These are phyloP conservation scores for Elaeis oleifera DNA, from an alignment of 202 grass and related monocot species.

Conservation along the genomic window DNA sequence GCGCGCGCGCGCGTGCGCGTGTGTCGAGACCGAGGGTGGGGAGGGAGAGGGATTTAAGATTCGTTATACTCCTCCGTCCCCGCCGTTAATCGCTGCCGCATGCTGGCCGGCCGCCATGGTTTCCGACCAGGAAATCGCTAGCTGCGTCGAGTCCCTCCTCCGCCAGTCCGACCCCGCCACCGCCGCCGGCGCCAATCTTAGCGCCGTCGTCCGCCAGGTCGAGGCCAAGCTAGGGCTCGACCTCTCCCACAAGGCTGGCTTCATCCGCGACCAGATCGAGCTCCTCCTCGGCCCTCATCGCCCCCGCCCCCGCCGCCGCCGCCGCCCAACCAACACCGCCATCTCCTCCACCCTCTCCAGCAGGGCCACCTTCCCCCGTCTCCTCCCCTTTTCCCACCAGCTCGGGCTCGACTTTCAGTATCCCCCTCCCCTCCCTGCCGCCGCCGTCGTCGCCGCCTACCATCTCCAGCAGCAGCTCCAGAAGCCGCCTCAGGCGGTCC, in stretches of 20 bases:
- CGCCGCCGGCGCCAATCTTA: conserved; percentile 26
- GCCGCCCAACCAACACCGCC: not conserved
- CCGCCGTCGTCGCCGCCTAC: conserved; percentile 21
- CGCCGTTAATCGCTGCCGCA: conserved; percentile 1
- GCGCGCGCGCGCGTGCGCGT: not conserved
- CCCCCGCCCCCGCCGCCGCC: not conserved
- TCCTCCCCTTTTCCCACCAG: conserved; percentile 18
- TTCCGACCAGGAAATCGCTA: conserved; percentile 1
- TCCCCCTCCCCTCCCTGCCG: conserved; percentile 20
- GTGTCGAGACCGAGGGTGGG: not conserved
- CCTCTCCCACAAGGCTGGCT: conserved; percentile 2
- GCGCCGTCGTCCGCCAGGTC: conserved; percentile 51
- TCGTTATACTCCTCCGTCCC: not conserved
- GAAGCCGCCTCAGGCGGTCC: conserved; percentile 6
- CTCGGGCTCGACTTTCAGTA: conserved; percentile 17
- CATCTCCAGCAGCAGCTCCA: conserved; percentile 26
- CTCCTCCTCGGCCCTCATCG: not conserved
- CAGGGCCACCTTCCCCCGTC: not conserved
- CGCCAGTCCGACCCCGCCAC: not conserved
- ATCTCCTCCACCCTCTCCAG: no score
- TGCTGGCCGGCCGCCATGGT: not conserved
- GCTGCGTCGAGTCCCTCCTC: conserved; percentile 2
- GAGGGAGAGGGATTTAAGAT: conserved; percentile 43
- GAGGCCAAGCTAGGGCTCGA: conserved; percentile 28
- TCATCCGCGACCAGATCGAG: conserved; percentile 4